Evolutionary conservation across 352 stramenopile species (phyloP), one percentile per base, ranked within the genome.

Genomic region (Phytophthora crassamura): DNA sequence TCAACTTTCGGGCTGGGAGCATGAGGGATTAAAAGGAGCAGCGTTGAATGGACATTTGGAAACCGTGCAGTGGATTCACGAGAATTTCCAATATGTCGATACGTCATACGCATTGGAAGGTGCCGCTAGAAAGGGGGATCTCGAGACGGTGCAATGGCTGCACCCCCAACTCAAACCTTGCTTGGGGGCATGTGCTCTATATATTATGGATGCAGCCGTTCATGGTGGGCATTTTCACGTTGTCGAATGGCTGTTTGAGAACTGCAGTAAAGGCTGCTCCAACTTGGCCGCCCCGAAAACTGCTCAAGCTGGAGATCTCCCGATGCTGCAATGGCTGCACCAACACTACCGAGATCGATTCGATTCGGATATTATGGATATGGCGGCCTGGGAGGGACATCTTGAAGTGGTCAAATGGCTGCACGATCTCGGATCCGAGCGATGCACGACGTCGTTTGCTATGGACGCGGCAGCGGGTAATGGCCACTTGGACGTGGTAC

Each of bases 361-460:
- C 12, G 20, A 38, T 22, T 15, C 46, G 5, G 16, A 9, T 11
- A 30, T 38, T 10, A 53, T 53, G 46, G 46, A 53, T 30, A 28
- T 9, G n/a, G 46, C 30, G 9, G 46, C 45, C 12, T 39, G 28
- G 28, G 15, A 22, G 3, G 45, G 28, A 7, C 46, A 53, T 5
- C 20, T 53, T 18, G 7, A 38, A 11, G 46, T 40, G n/a, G n/a
- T 53, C 3, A 22, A 53, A 40, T 53, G 46, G 46, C 28, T 53
- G 0, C 46, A 53, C n/a, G 46, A 38, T 5, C 20, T 39, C 25
- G 15, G 30, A 4, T 15, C 10, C 4, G 46, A 53, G 39, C 28
- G 46, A 4, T 53, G 46, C 28, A 40, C 30, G n/a, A n/a, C n/a
- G 12, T 16, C 30, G 3, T 12, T 10, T 15, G 46, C 46, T 9